Percentiles rank a stretch among this genome's conserved stretches.
Conservation (phyloP, 805 yeast species). For the Candida koratica region DNA sequence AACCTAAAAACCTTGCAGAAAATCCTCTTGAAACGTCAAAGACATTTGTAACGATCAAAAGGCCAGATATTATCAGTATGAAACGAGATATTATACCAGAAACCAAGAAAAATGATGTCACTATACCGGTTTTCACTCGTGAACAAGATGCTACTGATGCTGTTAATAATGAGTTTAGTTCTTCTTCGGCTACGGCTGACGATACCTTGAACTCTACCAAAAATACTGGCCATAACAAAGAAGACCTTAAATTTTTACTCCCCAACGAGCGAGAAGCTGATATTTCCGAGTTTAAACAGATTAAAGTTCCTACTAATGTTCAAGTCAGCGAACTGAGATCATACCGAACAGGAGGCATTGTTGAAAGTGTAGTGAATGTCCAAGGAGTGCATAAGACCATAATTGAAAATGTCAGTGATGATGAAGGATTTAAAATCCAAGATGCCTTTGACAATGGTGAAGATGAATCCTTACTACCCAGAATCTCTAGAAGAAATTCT, state of each 20-base stretch:
- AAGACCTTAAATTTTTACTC: constrained; percentile 19
- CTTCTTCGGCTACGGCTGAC: background rate
- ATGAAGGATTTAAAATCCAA: constrained; percentile 30
- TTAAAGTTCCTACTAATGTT: constrained; percentile 14
- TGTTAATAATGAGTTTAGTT: constrained; percentile 14
- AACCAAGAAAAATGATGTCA: constrained; percentile 7
- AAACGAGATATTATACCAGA: constrained; percentile 21
- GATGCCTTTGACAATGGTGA: no score
- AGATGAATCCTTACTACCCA: background rate
- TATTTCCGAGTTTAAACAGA: constrained; percentile 19
- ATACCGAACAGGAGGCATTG: constrained; percentile 58
- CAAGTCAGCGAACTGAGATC: constrained; percentile 35
- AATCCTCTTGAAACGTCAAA: constrained; percentile 67
- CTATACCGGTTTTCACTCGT: constrained; percentile 6
- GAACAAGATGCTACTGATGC: constrained; percentile 42
- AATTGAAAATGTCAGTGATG: constrained; percentile 59
- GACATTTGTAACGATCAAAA: constrained; percentile 64
- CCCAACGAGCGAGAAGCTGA: constrained; percentile 26
- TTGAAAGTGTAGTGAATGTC: constrained; percentile 78
- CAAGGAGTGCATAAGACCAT: constrained; percentile 84
- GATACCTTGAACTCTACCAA: constrained; percentile 24
- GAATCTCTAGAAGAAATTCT: constrained; percentile 4
- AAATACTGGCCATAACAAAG: constrained; percentile 13
- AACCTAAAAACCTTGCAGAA: constrained; percentile 62
- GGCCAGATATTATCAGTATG: constrained; percentile 35